Conservation (phyloP, 768 basidiomycete species). For the Amanita phalloides region DNA sequence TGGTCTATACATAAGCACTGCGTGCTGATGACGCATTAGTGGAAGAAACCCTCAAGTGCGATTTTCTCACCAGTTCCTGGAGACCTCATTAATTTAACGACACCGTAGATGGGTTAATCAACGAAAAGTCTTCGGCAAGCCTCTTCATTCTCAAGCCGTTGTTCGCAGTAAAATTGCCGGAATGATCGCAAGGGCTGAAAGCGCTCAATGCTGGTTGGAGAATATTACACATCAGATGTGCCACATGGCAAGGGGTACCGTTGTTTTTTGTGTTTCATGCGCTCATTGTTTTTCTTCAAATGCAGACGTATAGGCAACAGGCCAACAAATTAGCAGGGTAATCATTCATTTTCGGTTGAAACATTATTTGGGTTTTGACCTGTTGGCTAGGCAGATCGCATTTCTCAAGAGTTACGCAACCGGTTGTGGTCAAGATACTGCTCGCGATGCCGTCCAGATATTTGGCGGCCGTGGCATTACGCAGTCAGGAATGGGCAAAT, state of each 20-base stretch:
- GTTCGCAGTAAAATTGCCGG: constrained; percentile 79
- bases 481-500: constrained; percentile 68
- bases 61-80: background rate
- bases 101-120: constrained; percentile 69
- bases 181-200: constrained; percentile 74
- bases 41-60: constrained; percentile 77
- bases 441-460: constrained; percentile 46
- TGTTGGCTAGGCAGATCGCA: constrained; percentile 43
- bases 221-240: constrained; percentile 83
- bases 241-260: constrained; percentile 46
- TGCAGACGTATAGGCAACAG: constrained; percentile 60
- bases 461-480: constrained; percentile 87
- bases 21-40: constrained; percentile 23
- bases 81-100: background rate
- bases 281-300: constrained; percentile 1
- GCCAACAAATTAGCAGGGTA: constrained; percentile 65
- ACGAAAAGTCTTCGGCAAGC: constrained; percentile 88
- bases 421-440: constrained; percentile 51
- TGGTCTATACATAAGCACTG: background rate
- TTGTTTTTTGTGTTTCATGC: background rate
- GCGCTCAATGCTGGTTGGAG: constrained; percentile 72
- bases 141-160: constrained; percentile 72
- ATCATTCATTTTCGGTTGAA: constrained; percentile 9
- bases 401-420: constrained; percentile 66
- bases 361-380: background rate